Evolutionary conservation across 345 rosid species (phyloP), one percentile per base, ranked within the genome.

Genomic region (Ricinus communis): DNA sequence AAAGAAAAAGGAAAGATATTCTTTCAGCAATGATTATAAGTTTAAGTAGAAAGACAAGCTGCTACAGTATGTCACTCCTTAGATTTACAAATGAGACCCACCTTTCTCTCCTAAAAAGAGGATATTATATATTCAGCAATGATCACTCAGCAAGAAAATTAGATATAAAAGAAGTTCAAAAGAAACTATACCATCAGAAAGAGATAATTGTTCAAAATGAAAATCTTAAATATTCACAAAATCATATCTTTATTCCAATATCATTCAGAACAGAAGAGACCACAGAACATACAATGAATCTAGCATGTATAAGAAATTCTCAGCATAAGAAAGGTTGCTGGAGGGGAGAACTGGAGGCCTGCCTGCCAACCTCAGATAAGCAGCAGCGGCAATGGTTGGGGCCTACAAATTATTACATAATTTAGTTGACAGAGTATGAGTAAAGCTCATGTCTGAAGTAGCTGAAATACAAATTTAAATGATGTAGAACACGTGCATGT

Each of bases 301-400:
- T 49, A 95, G 87, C 99, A 95, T 90, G 80, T 89, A 92, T 22
- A 95, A 87, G 73, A 95, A 95, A 82, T 95, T 95, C 74, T 95
- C 97, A 11, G 99, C 66, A 77, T 95, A 95, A 77, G 97, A 92
- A 75, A 95, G 96, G 79, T 66, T 87, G 76, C 78, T 89, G 7
- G 99, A 95, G 77, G 97, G 97, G 46, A 92, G 91, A 82, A 92
- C 96, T 0, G 98, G 90, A 79, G 96, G 98, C 79, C 98, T 86
- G 74, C 99, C 99, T 3, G 99, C 99, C 91, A 92, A 68, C 79
- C 97, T 87, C 78, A 92, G 73, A 86, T 95, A 95, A 72, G 97
- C 97, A 61, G 99, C 96, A 16, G 99, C 98, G 22, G 98, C 99
- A 60, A 95, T 86, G 46, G 98, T 95, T 66, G 99, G 82, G 5